Evolutionary conservation across 768 basidiomycete species (phyloP).

Genomic region (Leccinum pellstonianum): DNA sequence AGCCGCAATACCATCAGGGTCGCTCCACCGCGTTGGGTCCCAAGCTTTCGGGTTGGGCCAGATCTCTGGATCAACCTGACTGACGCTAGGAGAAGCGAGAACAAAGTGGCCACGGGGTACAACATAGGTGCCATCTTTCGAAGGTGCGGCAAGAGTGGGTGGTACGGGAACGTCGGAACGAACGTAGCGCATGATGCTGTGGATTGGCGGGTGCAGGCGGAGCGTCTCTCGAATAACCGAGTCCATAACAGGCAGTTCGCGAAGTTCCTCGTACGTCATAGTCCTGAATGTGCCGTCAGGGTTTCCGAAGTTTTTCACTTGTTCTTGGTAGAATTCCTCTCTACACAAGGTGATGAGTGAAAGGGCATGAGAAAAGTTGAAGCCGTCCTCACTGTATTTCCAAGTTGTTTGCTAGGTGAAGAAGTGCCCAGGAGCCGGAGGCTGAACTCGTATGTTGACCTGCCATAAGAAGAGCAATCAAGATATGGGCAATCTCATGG

Average conservation of each 20-base stretch:
- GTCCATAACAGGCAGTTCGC: slow-evolving; percentile 79
- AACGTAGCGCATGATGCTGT: slow-evolving; percentile 93
- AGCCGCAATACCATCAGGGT: slow-evolving; percentile 78
- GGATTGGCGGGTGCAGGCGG: slow-evolving; percentile 92
- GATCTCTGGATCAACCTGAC: slow-evolving; percentile 79
- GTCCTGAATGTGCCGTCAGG: slow-evolving; percentile 78
- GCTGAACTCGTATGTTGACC: slow-evolving; percentile 98
- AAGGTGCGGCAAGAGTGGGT: slow-evolving; percentile 72
- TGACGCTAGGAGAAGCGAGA: slow-evolving; percentile 83
- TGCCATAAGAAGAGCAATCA: slow-evolving; percentile 99
- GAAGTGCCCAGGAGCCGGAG: slow-evolving; percentile 84
- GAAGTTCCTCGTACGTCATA: slow-evolving; percentile 84
- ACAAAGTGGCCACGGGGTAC: slow-evolving; percentile 90
- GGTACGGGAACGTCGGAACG: slow-evolving; percentile 84
- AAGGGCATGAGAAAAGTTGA: neutral
- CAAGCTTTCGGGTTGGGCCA: slow-evolving; percentile 76
- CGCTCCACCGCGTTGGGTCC: slow-evolving; percentile 85
- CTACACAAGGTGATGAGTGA: slow-evolving; percentile 37
- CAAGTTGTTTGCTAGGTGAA: slow-evolving; percentile 78
- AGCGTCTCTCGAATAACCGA: slow-evolving; percentile 92
- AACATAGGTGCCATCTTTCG: slow-evolving; percentile 71
- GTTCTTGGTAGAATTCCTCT: slow-evolving; percentile 85
- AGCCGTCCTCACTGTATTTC: slow-evolving; percentile 63
- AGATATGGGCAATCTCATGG: slow-evolving; percentile 94
- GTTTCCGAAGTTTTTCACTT: slow-evolving; percentile 74